A percentile compares a stretch with the other conserved stretches of the same genome.
Evolutionary conservation across 164 flowering plant genomes (phyloP).

Genomic region (Liriodendron chinense): DNA sequence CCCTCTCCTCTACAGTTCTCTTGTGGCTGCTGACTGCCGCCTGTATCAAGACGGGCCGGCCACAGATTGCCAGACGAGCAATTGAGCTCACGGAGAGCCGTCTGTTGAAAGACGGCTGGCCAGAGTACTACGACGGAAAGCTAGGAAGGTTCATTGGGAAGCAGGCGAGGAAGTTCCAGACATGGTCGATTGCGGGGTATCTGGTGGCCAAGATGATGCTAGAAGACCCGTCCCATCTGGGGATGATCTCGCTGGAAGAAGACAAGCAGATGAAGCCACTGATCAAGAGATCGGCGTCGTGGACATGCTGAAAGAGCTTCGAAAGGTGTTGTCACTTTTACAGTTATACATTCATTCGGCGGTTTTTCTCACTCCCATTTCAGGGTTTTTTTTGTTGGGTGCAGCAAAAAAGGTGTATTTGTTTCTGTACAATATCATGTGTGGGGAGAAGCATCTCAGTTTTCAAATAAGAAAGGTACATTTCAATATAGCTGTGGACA

Average conservation of each 20-base stretch:
- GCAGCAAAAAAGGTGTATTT: background rate
- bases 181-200: conserved; percentile 42
- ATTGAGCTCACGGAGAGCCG: conserved; percentile 33
- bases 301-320: conserved; percentile 23
- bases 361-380: background rate
- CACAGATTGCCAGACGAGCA: conserved; percentile 31
- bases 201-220: conserved; percentile 39
- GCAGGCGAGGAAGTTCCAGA: conserved; percentile 38
- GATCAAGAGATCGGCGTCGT: conserved; percentile 31
- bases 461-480: background rate
- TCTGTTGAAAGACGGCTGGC: conserved; percentile 32
- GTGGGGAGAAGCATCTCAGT: background rate
- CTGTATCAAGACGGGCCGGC: conserved; percentile 36
- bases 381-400: background rate
- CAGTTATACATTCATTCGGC: background rate
- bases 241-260: conserved; percentile 36
- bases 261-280: conserved; percentile 35
- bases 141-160: conserved; percentile 34
- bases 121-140: conserved; percentile 38
- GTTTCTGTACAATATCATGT: conserved; percentile 2
- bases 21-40: conserved; percentile 36
- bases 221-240: conserved; percentile 39
- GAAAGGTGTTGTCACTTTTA: background rate
- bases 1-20: conserved; percentile 20
- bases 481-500: background rate